Evolutionary conservation across 2,329 filamentous ascomycete genomes (phyloP).

Genomic region (Rhexocercosporidium sp.): DNA sequence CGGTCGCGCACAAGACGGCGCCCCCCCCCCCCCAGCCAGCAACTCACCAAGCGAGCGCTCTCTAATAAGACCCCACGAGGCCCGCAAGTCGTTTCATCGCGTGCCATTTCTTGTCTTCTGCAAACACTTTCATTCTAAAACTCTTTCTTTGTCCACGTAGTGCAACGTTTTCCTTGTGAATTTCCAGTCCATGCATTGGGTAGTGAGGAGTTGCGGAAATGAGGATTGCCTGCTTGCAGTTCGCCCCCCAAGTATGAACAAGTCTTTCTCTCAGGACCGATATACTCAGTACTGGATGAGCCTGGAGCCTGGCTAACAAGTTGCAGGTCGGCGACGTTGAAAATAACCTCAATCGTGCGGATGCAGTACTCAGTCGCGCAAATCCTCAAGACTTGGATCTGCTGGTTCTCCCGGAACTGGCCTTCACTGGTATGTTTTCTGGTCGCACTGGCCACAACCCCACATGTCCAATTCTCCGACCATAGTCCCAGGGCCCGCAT

Average conservation of each 20-base stretch:
- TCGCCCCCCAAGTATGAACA: conserved; percentile 61
- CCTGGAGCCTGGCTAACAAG: neutral
- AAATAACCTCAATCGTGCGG: conserved; percentile 72
- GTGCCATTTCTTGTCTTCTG: neutral
- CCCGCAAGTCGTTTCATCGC: neutral
- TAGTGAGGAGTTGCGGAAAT: conserved; percentile 47
- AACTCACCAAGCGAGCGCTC: neutral
- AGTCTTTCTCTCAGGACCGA: neutral
- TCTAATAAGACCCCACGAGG: neutral
- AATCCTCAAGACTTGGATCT: conserved; percentile 64
- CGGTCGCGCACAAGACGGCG: neutral
- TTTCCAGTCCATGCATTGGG: neutral
- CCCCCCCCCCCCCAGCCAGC: too few species aligned
- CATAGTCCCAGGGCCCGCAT: neutral
- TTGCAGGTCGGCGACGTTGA: conserved; percentile 68
- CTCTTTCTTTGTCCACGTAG: neutral
- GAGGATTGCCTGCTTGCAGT: conserved; percentile 74
- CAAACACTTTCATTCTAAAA: neutral
- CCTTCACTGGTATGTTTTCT: conserved; percentile 66
- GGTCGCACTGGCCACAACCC: too few species aligned
- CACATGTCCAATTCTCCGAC: too few species aligned
- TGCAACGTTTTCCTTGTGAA: neutral
- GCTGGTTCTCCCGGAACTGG: conserved; percentile 76
- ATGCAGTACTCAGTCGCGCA: conserved; percentile 62
- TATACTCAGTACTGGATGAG: neutral